Conservation (phyloP, 2,329 filamentous ascomycete genomes). For the Fusarium begoniae region DNA sequence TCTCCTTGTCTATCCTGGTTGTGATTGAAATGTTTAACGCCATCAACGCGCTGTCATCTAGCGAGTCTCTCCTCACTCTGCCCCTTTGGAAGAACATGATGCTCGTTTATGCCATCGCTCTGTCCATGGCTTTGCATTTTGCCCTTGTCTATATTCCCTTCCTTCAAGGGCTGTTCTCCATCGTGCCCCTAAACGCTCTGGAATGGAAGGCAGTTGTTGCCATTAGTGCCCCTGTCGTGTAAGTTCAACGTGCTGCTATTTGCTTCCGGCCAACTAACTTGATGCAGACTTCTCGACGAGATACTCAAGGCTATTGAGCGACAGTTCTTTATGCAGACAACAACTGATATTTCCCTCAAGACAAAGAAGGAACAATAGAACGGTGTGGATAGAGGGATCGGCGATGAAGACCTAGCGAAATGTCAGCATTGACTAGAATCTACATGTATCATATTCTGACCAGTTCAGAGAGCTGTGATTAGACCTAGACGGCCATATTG, state of each 20-base stretch:
- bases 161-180: constrained; percentile 88
- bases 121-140: constrained; percentile 96
- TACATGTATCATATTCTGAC: constrained; percentile 41
- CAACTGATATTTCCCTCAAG: constrained; percentile 49
- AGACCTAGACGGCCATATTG: constrained; percentile 35
- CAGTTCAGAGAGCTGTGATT: constrained; percentile 28
- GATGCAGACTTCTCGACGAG: constrained; percentile 79
- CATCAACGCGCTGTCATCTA: constrained; percentile 96
- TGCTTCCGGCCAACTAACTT: constrained; percentile 36
- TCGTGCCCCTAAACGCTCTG: constrained; percentile 81
- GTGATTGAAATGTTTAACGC: constrained; percentile 99
- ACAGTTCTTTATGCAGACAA: constrained; percentile 67
- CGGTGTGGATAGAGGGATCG: constrained; percentile 24
- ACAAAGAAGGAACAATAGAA: constrained; percentile 64
- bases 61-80: constrained; percentile 90
- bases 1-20: constrained; percentile 90
- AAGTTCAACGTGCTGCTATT: constrained; percentile 55
- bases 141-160: constrained; percentile 91
- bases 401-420: constrained; percentile 21
- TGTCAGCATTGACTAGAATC: constrained; percentile 44
- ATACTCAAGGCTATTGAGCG: constrained; percentile 81
- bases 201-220: constrained; percentile 93
- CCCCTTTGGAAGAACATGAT: constrained; percentile 99
- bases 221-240: constrained; percentile 94
- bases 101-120: constrained; percentile 90